Evolutionary conservation across 768 basidiomycete species (phyloP), one percentile per base, ranked within the genome.

Genomic region (Auriscalpium vulgare): DNA sequence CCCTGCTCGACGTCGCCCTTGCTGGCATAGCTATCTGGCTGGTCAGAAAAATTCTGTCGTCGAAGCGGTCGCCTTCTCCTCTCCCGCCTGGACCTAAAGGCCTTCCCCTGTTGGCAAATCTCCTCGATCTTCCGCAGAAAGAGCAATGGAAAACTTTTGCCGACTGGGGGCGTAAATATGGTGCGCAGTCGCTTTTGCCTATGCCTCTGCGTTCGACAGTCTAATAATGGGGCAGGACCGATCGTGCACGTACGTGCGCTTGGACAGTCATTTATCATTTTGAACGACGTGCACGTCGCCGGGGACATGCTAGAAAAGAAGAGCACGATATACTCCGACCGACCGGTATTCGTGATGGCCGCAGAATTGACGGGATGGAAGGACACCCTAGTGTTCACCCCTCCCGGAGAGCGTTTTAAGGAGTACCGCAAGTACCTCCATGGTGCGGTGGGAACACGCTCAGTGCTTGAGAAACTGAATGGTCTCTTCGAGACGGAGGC

Each of bases 301-400:
- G 14, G 56, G 19, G 59, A 63, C 14, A 53, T 64, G 48, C 49
- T 64, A 7, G 59, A 64, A 3, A 56, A 58, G 40, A 62, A 62
- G 45, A 58, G 62, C 19, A 36, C 56, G 17, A 53, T 62, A 3
- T 60, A 64, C 55, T 63, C 55, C 6, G 56, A 61, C 40, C 44
- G 55, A 19, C 58, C 60, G 7, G 29, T 43, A n/a, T 37, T 57
- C 21, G 17, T 47, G 19, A 57, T 56, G 50, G 43, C 44, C 14
- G 50, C 50, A 9, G 50, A 56, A 29, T 19, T 17, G 4, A 47
- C 47, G 17, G 56, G 56, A 8, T 51, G 43, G 50, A 47, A 56
- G 7, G 23, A 16, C 13, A 36, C 50, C 8, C 58, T 59, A 7
- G 50, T 43, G 9, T 50, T 59, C 10, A 23, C 19, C 8, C 58